Percentiles rank a stretch among this genome's conserved stretches.
Evolutionary conservation across 2,329 filamentous ascomycete species (phyloP).

Genomic region (Periconia digitata): DNA sequence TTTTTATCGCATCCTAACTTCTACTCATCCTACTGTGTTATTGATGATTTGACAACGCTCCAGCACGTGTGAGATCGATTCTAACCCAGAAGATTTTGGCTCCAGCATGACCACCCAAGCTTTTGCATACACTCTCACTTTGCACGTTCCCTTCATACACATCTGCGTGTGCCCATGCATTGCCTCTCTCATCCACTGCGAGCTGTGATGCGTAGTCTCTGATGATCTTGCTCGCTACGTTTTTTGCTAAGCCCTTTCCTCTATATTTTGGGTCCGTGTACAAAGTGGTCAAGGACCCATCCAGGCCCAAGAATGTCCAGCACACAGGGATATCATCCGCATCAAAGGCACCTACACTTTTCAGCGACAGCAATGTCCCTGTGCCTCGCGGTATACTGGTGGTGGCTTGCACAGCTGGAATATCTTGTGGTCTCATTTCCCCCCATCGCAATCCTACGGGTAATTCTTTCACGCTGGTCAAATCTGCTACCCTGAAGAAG

Average conservation of each 20-base stretch:
- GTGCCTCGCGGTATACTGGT: conserved; percentile 58
- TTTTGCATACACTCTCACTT: conserved; percentile 64
- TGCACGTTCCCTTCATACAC: conserved; percentile 62
- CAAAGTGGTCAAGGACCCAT: conserved; percentile 63
- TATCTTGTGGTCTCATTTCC: conserved; percentile 54
- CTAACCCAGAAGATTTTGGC: conserved; percentile 64
- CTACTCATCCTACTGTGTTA: not conserved
- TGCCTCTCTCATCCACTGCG: conserved; percentile 40
- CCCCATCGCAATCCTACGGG: conserved; percentile 60
- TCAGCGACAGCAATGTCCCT: conserved; percentile 45
- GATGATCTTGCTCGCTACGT: conserved; percentile 61
- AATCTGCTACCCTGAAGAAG: conserved; percentile 53
- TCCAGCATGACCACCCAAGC: conserved; percentile 57
- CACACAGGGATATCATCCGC: conserved; percentile 56
- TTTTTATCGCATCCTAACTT: not conserved
- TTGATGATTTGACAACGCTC: conserved; percentile 12
- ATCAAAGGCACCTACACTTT: conserved; percentile 46
- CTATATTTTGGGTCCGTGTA: conserved; percentile 64
- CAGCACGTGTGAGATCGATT: conserved; percentile 42
- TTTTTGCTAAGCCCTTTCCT: conserved; percentile 64
- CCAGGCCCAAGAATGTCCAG: conserved; percentile 66
- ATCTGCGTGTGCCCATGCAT: conserved; percentile 63
- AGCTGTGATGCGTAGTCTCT: conserved; percentile 42
- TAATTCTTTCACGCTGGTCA: conserved; percentile 47
- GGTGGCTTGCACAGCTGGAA: conserved; percentile 53